phyloP scores from a whole-genome alignment of 208 protist genomes.

The Crithidia sp. region DNA sequence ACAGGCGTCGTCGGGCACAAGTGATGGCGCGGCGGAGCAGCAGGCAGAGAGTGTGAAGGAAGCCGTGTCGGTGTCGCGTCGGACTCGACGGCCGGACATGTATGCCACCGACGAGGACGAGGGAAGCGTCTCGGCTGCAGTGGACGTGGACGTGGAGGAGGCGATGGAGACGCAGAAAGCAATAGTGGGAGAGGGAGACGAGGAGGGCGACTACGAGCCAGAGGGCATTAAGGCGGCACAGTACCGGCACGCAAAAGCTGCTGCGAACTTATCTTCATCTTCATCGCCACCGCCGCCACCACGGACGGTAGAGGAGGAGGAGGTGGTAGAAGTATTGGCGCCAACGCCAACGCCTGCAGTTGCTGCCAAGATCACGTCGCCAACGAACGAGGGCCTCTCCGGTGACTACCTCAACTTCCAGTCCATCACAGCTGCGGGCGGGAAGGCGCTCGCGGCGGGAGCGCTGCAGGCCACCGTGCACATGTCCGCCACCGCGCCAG shows the following conservation, averaged over 20 bases:
- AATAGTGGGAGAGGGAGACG: conserved; percentile 12
- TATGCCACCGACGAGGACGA: conserved; percentile 26
- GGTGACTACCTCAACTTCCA: conserved; percentile 68
- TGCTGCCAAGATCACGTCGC: no score
- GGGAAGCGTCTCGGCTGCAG: neutral
- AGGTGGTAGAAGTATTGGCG: neutral
- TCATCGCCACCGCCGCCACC: neutral
- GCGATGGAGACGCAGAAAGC: no score
- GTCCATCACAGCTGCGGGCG: conserved; percentile 1
- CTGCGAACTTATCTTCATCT: no score
- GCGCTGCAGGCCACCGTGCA: conserved; percentile 51
- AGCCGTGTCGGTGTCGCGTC: neutral
- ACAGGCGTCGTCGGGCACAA: neutral
- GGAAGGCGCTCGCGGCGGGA: conserved; percentile 18
- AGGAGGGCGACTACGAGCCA: conserved; percentile 53
- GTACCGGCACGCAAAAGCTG: conserved; percentile 8
- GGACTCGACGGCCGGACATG: conserved; percentile 14
- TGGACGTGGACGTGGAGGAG: neutral
- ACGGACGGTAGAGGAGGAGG: neutral
- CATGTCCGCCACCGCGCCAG: neutral
- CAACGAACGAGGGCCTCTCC: conserved; percentile 38
- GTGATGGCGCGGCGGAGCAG: neutral
- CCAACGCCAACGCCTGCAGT: neutral
- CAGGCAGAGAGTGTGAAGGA: neutral
- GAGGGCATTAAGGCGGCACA: conserved; percentile 31